Evolutionary conservation across 306 rosid species (phyloP).

Genomic region (Lablab purpureus): DNA sequence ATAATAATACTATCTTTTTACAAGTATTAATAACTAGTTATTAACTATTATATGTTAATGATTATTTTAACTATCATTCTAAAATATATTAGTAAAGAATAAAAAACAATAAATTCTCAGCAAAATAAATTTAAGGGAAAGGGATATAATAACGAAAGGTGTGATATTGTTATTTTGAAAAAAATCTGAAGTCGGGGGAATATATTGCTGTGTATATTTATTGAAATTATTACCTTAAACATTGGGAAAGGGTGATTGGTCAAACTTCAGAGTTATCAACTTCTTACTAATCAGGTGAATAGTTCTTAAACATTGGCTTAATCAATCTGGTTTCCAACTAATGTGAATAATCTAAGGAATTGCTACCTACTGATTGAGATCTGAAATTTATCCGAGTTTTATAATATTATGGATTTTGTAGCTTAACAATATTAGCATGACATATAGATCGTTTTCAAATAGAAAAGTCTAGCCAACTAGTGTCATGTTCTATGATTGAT

Average conservation of each 20-base stretch:
- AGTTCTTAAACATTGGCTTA: conserved; percentile 5
- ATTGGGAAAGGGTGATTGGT: conserved; percentile 31
- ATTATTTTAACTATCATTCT: neutral
- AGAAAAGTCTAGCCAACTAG: neutral
- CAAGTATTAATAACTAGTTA: neutral
- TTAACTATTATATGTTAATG: neutral
- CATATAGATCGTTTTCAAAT: conserved; percentile 32
- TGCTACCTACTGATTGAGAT: neutral
- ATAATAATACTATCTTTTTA: conserved; percentile 14
- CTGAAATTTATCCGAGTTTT: neutral
- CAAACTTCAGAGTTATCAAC: conserved; percentile 1
- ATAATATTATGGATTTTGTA: conserved; percentile 20
- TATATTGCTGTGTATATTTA: neutral
- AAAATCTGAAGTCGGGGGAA: neutral
- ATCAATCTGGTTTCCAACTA: neutral
- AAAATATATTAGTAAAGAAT: neutral
- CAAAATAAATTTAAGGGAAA: neutral
- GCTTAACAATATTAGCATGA: conserved; percentile 17
- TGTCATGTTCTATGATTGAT: conserved; percentile 33
- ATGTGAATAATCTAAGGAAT: neutral
- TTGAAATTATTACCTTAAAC: neutral
- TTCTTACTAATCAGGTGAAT: conserved; percentile 26
- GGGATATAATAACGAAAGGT: neutral
- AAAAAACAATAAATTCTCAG: neutral
- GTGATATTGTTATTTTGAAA: neutral